These are phyloP conservation scores for Pestalotiopsis sp. DNA, from an alignment of 2,329 filamentous ascomycete species.

Conservation along the genomic window DNA sequence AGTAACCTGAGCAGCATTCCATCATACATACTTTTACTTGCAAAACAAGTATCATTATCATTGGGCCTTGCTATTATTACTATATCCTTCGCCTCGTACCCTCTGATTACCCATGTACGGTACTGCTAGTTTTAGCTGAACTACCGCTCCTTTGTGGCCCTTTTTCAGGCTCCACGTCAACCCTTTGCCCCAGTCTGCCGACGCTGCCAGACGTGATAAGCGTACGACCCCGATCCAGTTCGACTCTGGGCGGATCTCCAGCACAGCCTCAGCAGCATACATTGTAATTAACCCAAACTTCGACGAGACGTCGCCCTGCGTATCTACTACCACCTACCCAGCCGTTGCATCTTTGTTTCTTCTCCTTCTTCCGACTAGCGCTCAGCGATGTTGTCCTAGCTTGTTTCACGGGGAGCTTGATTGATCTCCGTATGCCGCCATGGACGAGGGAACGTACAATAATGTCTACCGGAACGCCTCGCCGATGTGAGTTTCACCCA, in stretches of 20 bases:
- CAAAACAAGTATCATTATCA: not conserved
- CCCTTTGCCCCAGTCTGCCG: slow-evolving; percentile 2
- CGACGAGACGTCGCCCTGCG: not conserved
- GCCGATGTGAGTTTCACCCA: slow-evolving; percentile 22
- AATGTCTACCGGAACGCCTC: slow-evolving; percentile 28
- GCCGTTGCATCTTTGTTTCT: not conserved
- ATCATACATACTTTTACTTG: not conserved
- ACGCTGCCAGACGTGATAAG: slow-evolving; percentile 9
- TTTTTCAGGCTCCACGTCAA: slow-evolving; percentile 9
- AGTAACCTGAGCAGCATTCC: not conserved
- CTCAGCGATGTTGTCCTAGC: slow-evolving; percentile 23
- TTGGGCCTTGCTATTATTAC: not conserved
- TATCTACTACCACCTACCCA: not conserved
- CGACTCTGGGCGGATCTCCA: slow-evolving; percentile 4
- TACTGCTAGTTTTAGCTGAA: not conserved
- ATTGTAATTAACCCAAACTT: not conserved
- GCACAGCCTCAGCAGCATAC: slow-evolving; percentile 8
- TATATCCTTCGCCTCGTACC: not conserved
- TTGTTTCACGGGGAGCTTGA: slow-evolving; percentile 1
- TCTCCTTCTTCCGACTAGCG: not conserved
- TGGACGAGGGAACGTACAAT: slow-evolving; percentile 29
- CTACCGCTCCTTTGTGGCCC: not conserved
- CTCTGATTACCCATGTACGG: not conserved
- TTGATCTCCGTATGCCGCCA: slow-evolving; percentile 18
- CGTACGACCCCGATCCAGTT: slow-evolving; percentile 3